Conservation (phyloP, 495 filamentous ascomycete species). For the Aspergillus ellipticus region DNA sequence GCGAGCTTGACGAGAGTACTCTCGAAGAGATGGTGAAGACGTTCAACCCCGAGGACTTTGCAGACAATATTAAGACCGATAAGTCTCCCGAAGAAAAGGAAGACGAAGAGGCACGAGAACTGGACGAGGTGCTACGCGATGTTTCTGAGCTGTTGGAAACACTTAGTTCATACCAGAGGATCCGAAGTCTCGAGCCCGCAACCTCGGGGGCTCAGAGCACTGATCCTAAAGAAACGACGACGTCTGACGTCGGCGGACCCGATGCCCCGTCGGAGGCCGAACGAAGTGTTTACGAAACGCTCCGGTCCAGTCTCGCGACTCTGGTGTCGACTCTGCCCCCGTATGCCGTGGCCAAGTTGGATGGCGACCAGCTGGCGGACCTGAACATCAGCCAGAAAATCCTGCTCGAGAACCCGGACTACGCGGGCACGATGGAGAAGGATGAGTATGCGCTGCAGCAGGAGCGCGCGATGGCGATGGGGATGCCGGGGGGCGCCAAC, state of each 20-base stretch:
- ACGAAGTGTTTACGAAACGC: constrained; percentile 64
- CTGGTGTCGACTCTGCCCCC: constrained; percentile 77
- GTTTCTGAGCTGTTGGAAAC: constrained; percentile 83
- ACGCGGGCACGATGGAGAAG: constrained; percentile 80
- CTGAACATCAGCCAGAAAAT: constrained; percentile 82
- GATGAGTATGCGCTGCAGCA: constrained; percentile 57
- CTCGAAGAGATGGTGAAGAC: constrained; percentile 50
- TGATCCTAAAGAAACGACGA: constrained; percentile 36
- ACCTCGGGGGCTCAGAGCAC: constrained; percentile 34
- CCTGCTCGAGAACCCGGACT: constrained; percentile 64
- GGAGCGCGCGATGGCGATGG: constrained; percentile 31
- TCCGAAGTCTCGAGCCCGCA: constrained; percentile 61
- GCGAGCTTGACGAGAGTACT: constrained; percentile 43
- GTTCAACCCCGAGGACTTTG: constrained; percentile 41
- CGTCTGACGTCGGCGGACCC: constrained; percentile 36
- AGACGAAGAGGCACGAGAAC: constrained; percentile 46
- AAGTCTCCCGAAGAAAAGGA: constrained; percentile 41
- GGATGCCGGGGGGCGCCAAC: constrained; percentile 24
- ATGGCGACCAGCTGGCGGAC: constrained; percentile 77
- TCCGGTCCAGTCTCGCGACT: constrained; percentile 67
- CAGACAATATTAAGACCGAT: constrained; percentile 37
- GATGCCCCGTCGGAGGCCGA: constrained; percentile 62
- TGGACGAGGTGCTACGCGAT: constrained; percentile 70
- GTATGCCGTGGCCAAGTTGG: constrained; percentile 78
- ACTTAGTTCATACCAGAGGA: constrained; percentile 79